Percentiles rank a stretch among this genome's conserved stretches.
Evolutionary conservation across 306 rosid genomes (phyloP).

Genomic region (Quercus mongolica): DNA sequence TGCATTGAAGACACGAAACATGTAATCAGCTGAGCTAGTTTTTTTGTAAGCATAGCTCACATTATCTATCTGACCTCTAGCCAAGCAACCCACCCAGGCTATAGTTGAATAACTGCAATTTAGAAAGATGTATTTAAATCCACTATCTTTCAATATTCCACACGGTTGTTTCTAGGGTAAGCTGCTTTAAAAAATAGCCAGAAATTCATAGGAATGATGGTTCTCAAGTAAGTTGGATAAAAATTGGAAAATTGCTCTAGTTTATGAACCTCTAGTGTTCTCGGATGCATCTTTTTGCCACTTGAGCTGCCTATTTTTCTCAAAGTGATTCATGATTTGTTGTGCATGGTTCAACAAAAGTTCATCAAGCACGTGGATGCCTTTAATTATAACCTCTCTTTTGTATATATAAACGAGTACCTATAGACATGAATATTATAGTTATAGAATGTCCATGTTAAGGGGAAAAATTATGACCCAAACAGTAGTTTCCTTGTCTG

Average conservation of each 20-base stretch:
- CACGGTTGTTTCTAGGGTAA: not conserved
- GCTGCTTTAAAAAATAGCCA: not conserved
- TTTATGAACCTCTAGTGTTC: not conserved
- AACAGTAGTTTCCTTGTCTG: not conserved
- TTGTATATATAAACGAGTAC: not conserved
- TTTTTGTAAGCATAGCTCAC: constrained; percentile 78
- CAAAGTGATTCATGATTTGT: not conserved
- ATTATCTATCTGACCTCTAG: constrained; percentile 50
- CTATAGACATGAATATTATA: not conserved
- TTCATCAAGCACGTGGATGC: not conserved
- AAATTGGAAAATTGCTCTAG: not conserved
- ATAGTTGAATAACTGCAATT: constrained; percentile 80
- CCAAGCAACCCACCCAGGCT: constrained; percentile 81
- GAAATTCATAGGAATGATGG: not conserved
- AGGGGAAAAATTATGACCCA: not conserved
- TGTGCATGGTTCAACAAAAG: not conserved
- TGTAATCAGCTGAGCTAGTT: constrained; percentile 48
- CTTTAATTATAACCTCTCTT: not conserved
- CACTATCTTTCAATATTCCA: not conserved
- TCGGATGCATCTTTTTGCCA: not conserved
- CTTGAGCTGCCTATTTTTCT: not conserved
- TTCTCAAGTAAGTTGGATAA: too few species aligned
- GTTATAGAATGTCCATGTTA: not conserved
- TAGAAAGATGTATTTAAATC: constrained; percentile 1
- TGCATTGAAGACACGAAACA: constrained; percentile 78